Percentiles rank a stretch among this genome's conserved stretches.
These are phyloP conservation scores for Curvularia hawaiiensis DNA, from an alignment of 2,329 filamentous ascomycete species.

Conservation along the genomic window DNA sequence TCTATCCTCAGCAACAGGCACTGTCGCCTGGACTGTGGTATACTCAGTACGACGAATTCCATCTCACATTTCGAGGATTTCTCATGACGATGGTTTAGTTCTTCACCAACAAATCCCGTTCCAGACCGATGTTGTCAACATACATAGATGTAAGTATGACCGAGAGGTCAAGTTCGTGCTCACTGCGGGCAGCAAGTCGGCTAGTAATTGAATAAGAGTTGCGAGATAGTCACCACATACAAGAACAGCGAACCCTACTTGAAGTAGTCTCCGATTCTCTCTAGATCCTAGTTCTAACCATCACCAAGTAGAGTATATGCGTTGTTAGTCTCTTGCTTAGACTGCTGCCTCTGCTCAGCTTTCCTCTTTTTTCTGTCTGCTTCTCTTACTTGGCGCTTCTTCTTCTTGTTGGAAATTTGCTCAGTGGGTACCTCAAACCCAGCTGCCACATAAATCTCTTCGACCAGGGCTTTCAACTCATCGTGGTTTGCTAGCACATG, in stretches of 20 bases:
- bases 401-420: slow-evolving; percentile 28
- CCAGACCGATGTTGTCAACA: too few species aligned
- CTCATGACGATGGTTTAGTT: too few species aligned
- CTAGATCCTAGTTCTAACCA: neutral
- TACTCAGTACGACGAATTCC: too few species aligned
- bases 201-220: too few species aligned
- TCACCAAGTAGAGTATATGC: slow-evolving; percentile 1
- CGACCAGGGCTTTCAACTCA: slow-evolving; percentile 23
- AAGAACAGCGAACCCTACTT: neutral
- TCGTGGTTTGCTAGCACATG: slow-evolving; percentile 23
- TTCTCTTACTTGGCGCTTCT: slow-evolving; percentile 32
- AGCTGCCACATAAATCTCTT: slow-evolving; percentile 35
- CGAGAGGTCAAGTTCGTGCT: too few species aligned
- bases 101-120: too few species aligned
- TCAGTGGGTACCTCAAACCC: slow-evolving; percentile 28
- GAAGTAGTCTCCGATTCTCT: neutral
- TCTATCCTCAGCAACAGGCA: too few species aligned
- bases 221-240: too few species aligned
- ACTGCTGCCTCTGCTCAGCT: slow-evolving; percentile 21
- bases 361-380: slow-evolving; percentile 36
- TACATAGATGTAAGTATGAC: too few species aligned
- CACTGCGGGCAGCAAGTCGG: too few species aligned
- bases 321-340: neutral
- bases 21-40: too few species aligned
- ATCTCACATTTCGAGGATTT: too few species aligned